A percentile compares a stretch with the other conserved stretches of the same genome.
These are phyloP conservation scores for Epicoccum nigrum DNA, from an alignment of 2,329 filamentous ascomycete species.

Conservation along the genomic window DNA sequence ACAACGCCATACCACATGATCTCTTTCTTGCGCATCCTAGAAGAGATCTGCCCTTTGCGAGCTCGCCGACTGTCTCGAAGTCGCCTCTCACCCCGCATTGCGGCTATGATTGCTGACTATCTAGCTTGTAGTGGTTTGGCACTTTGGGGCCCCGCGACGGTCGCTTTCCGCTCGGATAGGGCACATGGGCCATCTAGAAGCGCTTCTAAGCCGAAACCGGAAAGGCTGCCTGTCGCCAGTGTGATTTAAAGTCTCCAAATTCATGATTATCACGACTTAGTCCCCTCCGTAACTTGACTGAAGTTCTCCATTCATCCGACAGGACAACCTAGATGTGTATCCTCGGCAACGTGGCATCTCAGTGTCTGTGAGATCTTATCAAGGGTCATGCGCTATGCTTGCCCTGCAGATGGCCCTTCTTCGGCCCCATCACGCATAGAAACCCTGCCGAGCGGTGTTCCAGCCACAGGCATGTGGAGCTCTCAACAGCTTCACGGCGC, in stretches of 20 bases:
- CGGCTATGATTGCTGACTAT: conserved; percentile 9
- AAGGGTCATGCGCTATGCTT: conserved; percentile 1
- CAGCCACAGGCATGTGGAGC: conserved; percentile 10
- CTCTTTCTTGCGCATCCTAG: not conserved
- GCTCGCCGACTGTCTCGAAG: not conserved
- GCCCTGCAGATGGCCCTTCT: conserved; percentile 11
- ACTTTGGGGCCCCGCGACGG: conserved; percentile 14
- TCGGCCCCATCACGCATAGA: conserved; percentile 1
- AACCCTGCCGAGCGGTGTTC: conserved; percentile 1
- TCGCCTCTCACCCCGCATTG: conserved; percentile 11
- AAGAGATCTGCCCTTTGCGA: not conserved
- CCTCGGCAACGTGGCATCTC: not conserved
- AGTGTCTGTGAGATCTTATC: conserved; percentile 5
- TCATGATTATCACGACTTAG: not conserved
- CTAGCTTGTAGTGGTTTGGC: conserved; percentile 13
- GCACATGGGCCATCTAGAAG: conserved; percentile 11
- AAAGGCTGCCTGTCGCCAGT: not conserved
- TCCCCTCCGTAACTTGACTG: not conserved
- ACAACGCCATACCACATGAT: not conserved
- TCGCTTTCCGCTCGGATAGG: conserved; percentile 12
- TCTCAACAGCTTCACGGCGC: not conserved
- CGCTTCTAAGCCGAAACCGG: conserved; percentile 2
- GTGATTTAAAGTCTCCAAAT: not conserved
- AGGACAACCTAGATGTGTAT: not conserved
- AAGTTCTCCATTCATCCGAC: conserved; percentile 4